Conservation (phyloP, 2,329 filamentous ascomycete species). For the Diaporthe vaccinii region DNA sequence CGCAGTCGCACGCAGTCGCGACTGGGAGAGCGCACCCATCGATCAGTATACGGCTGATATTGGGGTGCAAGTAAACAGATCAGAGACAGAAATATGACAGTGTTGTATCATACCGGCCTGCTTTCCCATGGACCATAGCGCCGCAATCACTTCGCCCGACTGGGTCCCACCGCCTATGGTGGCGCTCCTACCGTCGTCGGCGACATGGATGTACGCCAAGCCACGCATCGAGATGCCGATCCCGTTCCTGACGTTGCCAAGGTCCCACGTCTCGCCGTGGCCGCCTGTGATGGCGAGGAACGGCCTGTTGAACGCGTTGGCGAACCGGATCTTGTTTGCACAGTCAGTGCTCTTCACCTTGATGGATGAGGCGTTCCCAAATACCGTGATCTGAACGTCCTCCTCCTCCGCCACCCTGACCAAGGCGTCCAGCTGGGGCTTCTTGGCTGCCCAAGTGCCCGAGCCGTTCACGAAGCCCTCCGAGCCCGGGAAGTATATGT, state of each 20-base stretch:
- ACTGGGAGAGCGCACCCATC: not conserved
- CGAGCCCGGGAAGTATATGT: slow-evolving; percentile 16
- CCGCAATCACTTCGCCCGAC: slow-evolving; percentile 46
- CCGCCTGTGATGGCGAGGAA: slow-evolving; percentile 46
- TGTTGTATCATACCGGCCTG: slow-evolving; percentile 36
- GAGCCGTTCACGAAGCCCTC: slow-evolving; percentile 14
- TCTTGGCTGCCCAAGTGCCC: not conserved
- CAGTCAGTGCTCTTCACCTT: not conserved
- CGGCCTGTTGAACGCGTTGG: slow-evolving; percentile 41
- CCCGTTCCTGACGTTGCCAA: slow-evolving; percentile 41
- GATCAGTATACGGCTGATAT: not conserved
- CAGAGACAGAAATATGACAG: not conserved
- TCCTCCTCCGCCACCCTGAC: slow-evolving; percentile 43
- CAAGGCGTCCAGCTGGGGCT: slow-evolving; percentile 42
- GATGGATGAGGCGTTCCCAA: not conserved
- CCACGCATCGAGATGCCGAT: slow-evolving; percentile 46
- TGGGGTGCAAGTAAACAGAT: too few relatives aligned
- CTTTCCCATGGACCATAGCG: slow-evolving; percentile 48
- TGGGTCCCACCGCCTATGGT: slow-evolving; percentile 50
- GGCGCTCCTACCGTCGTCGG: slow-evolving; percentile 47
- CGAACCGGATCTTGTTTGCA: slow-evolving; percentile 43
- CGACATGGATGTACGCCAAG: slow-evolving; percentile 47
- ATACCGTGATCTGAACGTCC: slow-evolving; percentile 45
- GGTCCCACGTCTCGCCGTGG: slow-evolving; percentile 45
- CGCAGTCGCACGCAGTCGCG: slow-evolving; percentile 24